Base-by-base conservation (phyloP, 371 early-diverging fungal species). In the Dentiscutata heterogama region DNA sequence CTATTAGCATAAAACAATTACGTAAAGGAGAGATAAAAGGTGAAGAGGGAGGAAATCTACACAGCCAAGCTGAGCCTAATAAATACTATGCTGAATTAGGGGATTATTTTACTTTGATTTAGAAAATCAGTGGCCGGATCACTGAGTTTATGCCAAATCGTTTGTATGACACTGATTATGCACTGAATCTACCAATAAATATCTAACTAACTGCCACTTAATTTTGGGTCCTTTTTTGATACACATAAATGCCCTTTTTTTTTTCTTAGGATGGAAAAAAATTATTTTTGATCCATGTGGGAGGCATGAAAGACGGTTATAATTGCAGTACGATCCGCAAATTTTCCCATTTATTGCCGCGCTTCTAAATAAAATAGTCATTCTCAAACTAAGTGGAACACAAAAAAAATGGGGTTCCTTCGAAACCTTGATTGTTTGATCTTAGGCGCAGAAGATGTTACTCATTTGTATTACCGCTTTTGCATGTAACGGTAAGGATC, bases 1-100 rank as follows among this genome's bases (percentile, higher is more conserved):
- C 51, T 35, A 75, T 58, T 75, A 70, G 42, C 22, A 42, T 70
- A 42, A 42, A 70, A 82, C 63, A 82, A 82, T 63, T 78, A 16
- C 68, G 51, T 65, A 63, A 27, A 75, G 73, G 74, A 76, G 76
- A 81, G 71, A 80, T 50, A 61, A 64, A 50, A 51, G 76, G 63
- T 61, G 73, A 58, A 51, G 50, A 82, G 76, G 64, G 64, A 60
- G 53, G 42, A 73, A 35, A 46, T 46, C 42, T 14, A 13, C 18
- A 31, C 25, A 56, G 50, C n/a, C 27, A 22, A 58, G 76, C 63
- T 27, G 61, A 60, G 61, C 77, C 61, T 29, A 74, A 46, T 64
- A 65, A 63, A 74, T 74, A 75, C 65, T 35, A 39, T 39, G 2
- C 25, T 29, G 42, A 46, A 46, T 46, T 46, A 10, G 46, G 46